Percentiles rank a stretch among this genome's conserved stretches.
Evolutionary conservation across 352 stramenopile genomes (phyloP).

Genomic region (Elongisporangium anandrum): DNA sequence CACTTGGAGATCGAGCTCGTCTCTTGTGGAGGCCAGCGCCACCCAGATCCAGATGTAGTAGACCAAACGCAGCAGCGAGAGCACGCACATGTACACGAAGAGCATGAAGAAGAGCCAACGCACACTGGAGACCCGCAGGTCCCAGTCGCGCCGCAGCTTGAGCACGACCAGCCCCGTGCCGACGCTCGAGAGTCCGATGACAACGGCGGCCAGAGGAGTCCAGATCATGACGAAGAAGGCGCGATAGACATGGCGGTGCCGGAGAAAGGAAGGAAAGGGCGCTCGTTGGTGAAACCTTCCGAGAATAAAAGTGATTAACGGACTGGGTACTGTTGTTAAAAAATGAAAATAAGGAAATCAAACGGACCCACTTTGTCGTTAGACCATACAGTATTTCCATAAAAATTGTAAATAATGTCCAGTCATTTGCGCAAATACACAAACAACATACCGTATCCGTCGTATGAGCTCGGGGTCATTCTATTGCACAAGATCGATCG

Average conservation of each 20-base stretch:
- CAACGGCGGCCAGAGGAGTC: constrained; percentile 1
- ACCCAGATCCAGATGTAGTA: constrained; percentile 14
- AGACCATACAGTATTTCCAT: not conserved
- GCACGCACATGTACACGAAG: constrained; percentile 7
- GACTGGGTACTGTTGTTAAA: not conserved
- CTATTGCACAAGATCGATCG: too few relatives aligned
- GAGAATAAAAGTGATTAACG: not conserved
- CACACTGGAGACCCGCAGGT: constrained; percentile 12
- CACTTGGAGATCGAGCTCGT: not conserved
- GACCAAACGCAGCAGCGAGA: constrained; percentile 2
- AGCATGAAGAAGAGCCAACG: constrained; percentile 9
- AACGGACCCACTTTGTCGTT: too few relatives aligned
- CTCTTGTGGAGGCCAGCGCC: not conserved
- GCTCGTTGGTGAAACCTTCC: not conserved
- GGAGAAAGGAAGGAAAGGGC: not conserved
- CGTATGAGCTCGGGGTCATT: too few relatives aligned
- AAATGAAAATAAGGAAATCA: not conserved
- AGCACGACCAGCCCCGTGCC: constrained; percentile 10
- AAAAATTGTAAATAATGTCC: too few relatives aligned
- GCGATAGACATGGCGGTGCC: not conserved
- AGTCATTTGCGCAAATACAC: too few relatives aligned
- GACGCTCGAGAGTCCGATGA: constrained; percentile 7
- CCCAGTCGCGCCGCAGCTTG: constrained; percentile 15
- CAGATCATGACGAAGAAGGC: constrained; percentile 6
- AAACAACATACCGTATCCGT: too few relatives aligned